These are phyloP conservation scores for Backusella westeae DNA, from an alignment of 192 early-diverging fungal species.

Conservation along the genomic window DNA sequence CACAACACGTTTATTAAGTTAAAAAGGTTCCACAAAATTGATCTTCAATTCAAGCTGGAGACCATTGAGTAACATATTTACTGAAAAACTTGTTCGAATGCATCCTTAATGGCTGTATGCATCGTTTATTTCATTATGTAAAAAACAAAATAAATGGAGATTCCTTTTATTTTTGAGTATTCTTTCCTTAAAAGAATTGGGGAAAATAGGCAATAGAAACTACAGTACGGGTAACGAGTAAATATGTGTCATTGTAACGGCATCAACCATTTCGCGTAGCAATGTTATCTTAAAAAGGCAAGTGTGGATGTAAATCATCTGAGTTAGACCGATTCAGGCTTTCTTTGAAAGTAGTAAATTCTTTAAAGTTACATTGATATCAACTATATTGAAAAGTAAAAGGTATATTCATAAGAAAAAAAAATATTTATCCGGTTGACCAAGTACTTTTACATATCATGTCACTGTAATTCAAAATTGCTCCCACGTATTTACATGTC, in stretches of 20 bases:
- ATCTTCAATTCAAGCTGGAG: neutral
- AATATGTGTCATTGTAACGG: slow-evolving; percentile 8
- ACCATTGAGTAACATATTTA: neutral
- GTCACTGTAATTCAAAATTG: neutral
- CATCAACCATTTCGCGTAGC: neutral
- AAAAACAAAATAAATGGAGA: neutral
- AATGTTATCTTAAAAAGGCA: neutral
- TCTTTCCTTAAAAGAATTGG: neutral
- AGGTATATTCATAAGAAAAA: neutral
- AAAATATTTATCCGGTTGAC: neutral
- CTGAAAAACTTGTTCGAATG: neutral
- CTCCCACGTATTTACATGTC: neutral
- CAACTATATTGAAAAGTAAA: neutral
- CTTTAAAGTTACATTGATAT: neutral
- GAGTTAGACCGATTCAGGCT: neutral
- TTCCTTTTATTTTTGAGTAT: neutral
- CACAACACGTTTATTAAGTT: slow-evolving; percentile 3
- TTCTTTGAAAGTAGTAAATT: neutral
- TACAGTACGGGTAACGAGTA: neutral
- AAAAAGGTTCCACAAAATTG: slow-evolving; percentile 5
- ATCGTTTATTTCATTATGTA: neutral
- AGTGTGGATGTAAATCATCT: slow-evolving; percentile 6
- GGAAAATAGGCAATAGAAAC: neutral
- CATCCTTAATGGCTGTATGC: neutral
- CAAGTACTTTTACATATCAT: neutral